A percentile compares a stretch with the other conserved stretches of the same genome.
These are phyloP conservation scores for Xylaria bambusicola DNA, from an alignment of 495 filamentous ascomycete species.

Conservation along the genomic window DNA sequence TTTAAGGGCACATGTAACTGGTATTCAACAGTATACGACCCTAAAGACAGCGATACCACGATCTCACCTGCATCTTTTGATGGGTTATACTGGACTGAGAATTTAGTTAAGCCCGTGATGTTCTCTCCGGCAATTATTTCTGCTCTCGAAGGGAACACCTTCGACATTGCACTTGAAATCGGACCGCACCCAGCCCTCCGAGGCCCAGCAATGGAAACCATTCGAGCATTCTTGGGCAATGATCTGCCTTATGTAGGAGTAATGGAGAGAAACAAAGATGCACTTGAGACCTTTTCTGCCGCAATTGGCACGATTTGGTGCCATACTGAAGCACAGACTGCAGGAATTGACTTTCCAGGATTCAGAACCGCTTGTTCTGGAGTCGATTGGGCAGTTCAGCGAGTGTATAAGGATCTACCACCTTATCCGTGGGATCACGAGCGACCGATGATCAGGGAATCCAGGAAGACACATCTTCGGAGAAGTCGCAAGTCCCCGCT, in stretches of 20 bases:
- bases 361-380: conserved; percentile 15
- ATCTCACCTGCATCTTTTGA: conserved; percentile 53
- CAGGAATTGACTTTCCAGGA: conserved; percentile 21
- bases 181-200: conserved; percentile 55
- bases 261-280: conserved; percentile 10
- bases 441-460: conserved; percentile 42
- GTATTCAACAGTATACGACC: conserved; percentile 40
- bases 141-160: conserved; percentile 35
- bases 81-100: conserved; percentile 29
- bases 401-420: conserved; percentile 40
- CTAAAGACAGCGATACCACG: conserved; percentile 47
- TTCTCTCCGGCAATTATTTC: not conserved
- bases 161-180: conserved; percentile 46
- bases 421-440: conserved; percentile 52
- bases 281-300: conserved; percentile 26
- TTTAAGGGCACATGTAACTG: conserved; percentile 33
- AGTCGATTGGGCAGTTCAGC: not conserved
- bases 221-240: not conserved
- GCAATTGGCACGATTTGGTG: conserved; percentile 36
- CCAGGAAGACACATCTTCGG: conserved; percentile 31
- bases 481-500: conserved; percentile 26
- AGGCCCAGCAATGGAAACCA: conserved; percentile 22
- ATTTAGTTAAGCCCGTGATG: not conserved
- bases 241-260: not conserved
- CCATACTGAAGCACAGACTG: not conserved